Evolutionary conservation across 2,329 filamentous ascomycete species (phyloP), one percentile per base, ranked within the genome.

Genomic region (Stagonosporopsis vannaccii): DNA sequence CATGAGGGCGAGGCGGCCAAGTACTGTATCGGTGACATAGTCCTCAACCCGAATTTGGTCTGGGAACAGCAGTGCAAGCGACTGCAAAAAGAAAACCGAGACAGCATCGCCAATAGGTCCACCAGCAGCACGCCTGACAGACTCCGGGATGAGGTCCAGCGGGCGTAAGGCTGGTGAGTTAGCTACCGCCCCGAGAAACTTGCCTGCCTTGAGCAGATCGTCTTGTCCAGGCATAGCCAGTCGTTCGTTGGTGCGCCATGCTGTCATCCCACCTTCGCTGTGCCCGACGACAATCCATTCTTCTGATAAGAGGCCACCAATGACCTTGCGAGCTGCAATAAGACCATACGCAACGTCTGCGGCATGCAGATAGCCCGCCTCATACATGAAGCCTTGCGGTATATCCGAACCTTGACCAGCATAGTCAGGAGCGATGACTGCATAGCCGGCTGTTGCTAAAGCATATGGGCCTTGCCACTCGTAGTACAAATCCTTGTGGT

Each of bases 181-280:
- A n/a, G 65, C 62, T 7, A 66, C 65, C 0, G 62, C 54, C 22
- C 65, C 63, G 1, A 68, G 49, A 22, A 66, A 64, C 8, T 58
- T 68, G 25, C 63, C 63, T 9, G 62, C 63, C 19, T 59, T 59
- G 15, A 62, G 58, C 11, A 68, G 50, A 5, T 43, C 55, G 4
- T 63, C 55, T 22, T 65, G 63, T 15, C 45, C 49, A 12, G 59
- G 57, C 65, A 65, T 63, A 20, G 65, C 65, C 3, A 68, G 54
- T 9, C 62, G 63, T 37, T 66, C 60, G 28, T 63, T 62, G 11
- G 62, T 62, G 0, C 65, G 48, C 65, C 65, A 66, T 32, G 63
- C 62, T n/a, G 59, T 65, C 60, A 68, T 61, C 12, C 63, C 65
- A 13, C 65, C 65, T 44, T 68, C 63, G 19, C 63, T 68, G 45